phyloP scores from a whole-genome alignment of 1,139 yeast species.

The Yamadazyma mexicana region DNA sequence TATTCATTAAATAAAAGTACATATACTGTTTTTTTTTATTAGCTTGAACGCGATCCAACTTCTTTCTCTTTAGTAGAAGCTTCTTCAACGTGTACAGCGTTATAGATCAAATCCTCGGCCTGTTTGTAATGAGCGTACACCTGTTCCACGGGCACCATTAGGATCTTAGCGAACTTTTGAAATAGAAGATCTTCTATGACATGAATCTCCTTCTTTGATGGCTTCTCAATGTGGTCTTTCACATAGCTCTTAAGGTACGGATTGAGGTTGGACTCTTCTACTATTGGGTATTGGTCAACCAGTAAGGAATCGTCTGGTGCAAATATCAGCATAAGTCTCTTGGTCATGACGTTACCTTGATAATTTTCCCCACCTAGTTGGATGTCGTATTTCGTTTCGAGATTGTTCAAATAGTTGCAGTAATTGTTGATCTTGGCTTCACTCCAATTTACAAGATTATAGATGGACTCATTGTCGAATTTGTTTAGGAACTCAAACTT shows the following conservation, averaged over 20 bases:
- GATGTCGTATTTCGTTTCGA: slow-evolving; percentile 27
- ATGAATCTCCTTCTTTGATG: slow-evolving; percentile 11
- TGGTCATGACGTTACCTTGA: slow-evolving; percentile 27
- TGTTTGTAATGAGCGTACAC: slow-evolving; percentile 10
- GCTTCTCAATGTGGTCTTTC: slow-evolving; percentile 4
- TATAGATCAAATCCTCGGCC: slow-evolving; percentile 6
- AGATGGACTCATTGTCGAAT: slow-evolving; percentile 17
- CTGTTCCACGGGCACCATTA: slow-evolving; percentile 6
- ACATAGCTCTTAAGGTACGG: slow-evolving; percentile 9
- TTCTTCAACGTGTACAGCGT: neutral
- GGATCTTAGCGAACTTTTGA: slow-evolving; percentile 9
- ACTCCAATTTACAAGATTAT: slow-evolving; percentile 36
- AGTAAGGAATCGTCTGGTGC: slow-evolving; percentile 17
- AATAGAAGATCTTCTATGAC: slow-evolving; percentile 15
- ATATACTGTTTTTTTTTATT: neutral
- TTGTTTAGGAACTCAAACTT: slow-evolving; percentile 16
- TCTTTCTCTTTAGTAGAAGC: neutral
- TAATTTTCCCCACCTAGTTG: slow-evolving; percentile 10
- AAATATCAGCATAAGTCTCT: slow-evolving; percentile 39
- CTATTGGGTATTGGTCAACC: neutral
- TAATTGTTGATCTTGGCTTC: slow-evolving; percentile 38
- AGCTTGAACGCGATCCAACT: neutral
- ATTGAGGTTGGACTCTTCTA: slow-evolving; percentile 6
- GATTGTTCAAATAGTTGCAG: slow-evolving; percentile 40
- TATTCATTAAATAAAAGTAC: slow-evolving; percentile 2